A percentile compares a stretch with the other conserved stretches of the same genome.
Evolutionary conservation across 441 rosid genomes (phyloP).

Genomic region (Melastoma candidum): DNA sequence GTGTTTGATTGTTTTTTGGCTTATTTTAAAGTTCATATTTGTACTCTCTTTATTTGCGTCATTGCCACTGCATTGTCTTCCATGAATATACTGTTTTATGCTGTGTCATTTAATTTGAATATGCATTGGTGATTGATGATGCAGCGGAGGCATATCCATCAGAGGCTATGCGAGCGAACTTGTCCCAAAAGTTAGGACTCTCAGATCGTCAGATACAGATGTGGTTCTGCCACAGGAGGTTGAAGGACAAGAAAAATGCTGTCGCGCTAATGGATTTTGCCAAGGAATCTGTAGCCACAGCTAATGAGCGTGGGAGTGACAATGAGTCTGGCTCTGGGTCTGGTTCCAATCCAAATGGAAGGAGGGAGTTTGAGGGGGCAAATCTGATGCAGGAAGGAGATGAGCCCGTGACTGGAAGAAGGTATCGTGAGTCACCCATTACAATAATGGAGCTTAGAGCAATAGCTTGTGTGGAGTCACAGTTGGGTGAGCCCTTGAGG

Average conservation of each 20-base stretch:
- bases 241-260: slow-evolving; percentile 5
- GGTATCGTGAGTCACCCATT: slow-evolving; percentile 53
- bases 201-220: slow-evolving; percentile 9
- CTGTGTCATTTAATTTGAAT: slow-evolving; percentile 1
- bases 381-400: neutral
- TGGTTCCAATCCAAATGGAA: slow-evolving; percentile 9
- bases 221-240: slow-evolving; percentile 12
- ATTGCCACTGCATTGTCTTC: too few species aligned
- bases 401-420: slow-evolving; percentile 15
- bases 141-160: slow-evolving; percentile 7
- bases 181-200: slow-evolving; percentile 5
- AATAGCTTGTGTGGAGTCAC: slow-evolving; percentile 84
- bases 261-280: neutral
- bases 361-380: slow-evolving; percentile 4
- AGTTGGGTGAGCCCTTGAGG: slow-evolving; percentile 87
- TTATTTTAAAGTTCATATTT: too few species aligned
- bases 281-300: neutral
- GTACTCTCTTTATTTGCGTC: too few species aligned
- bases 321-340: slow-evolving; percentile 13
- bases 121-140: slow-evolving; percentile 2
- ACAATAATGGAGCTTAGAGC: slow-evolving; percentile 71
- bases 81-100: too few species aligned
- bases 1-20: too few species aligned
- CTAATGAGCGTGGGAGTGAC: slow-evolving; percentile 12
- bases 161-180: neutral